phyloP scores from a whole-genome alignment of 805 yeast species.

The Sugiyamaella boreocaroliniensis region DNA sequence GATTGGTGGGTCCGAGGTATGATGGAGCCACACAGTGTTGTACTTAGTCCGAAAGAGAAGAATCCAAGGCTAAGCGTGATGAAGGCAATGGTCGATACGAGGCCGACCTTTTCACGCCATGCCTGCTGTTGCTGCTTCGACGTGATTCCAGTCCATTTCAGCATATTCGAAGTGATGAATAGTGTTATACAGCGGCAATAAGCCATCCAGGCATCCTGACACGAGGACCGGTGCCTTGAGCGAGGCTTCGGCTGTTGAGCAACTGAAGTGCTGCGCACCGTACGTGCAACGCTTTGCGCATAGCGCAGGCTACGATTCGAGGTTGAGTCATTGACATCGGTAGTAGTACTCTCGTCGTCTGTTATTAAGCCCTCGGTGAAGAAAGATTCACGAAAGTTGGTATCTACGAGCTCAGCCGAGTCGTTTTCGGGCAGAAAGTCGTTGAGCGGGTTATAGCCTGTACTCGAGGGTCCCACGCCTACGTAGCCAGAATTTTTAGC shows the following conservation, averaged over 20 bases:
- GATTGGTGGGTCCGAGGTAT: constrained; percentile 48
- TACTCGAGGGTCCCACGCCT: constrained; percentile 4
- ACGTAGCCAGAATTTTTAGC: not conserved
- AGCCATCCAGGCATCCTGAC: constrained; percentile 48
- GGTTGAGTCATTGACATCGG: not conserved
- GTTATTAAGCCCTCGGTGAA: not conserved
- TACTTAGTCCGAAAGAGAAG: constrained; percentile 69
- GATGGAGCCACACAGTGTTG: constrained; percentile 59
- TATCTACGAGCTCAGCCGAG: not conserved
- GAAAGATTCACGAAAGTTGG: not conserved
- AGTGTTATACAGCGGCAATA: constrained; percentile 70
- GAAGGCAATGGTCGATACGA: constrained; percentile 14
- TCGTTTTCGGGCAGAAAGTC: not conserved
- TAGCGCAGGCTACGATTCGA: not conserved
- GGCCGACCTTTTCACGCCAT: constrained; percentile 70
- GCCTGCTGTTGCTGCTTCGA: constrained; percentile 70
- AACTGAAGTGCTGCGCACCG: not conserved
- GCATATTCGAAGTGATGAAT: constrained; percentile 71
- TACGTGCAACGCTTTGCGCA: not conserved
- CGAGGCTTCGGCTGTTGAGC: not conserved
- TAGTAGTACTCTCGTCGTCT: not conserved
- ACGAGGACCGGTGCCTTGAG: constrained; percentile 1
- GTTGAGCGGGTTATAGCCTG: constrained; percentile 1
- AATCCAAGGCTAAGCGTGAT: constrained; percentile 16
- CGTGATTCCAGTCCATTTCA: constrained; percentile 56